Percentiles rank a stretch among this genome's conserved stretches.
These are phyloP conservation scores for Paramecium sonneborni DNA, from an alignment of 73 alveolate species.

Conservation along the genomic window DNA sequence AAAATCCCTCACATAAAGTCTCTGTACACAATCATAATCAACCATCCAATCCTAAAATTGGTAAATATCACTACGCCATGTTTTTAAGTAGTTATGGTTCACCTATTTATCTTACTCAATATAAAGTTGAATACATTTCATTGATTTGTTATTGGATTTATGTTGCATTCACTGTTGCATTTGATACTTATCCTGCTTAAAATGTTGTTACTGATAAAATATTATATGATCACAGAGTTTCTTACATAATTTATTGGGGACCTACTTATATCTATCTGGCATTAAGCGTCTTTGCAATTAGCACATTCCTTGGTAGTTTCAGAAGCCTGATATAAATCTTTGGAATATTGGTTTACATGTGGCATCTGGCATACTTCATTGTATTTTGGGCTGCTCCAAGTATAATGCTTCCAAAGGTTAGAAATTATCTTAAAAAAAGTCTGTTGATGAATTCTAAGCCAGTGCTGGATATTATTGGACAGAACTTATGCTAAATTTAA, in stretches of 20 bases:
- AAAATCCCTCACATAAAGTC: neutral
- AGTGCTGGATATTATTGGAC: slow-evolving; percentile 53
- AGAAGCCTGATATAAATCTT: neutral
- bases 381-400: slow-evolving; percentile 57
- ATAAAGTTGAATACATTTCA: slow-evolving; percentile 29
- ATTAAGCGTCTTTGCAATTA: slow-evolving; percentile 8
- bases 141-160: slow-evolving; percentile 26
- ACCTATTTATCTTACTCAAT: slow-evolving; percentile 19
- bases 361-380: slow-evolving; percentile 41
- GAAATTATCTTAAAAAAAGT: neutral
- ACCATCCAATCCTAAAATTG: slow-evolving; percentile 25
- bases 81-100: slow-evolving; percentile 37
- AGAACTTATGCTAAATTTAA: slow-evolving; percentile 17
- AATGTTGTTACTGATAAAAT: slow-evolving; percentile 31
- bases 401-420: slow-evolving; percentile 12
- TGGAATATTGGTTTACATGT: slow-evolving; percentile 36
- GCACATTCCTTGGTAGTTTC: neutral
- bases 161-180: slow-evolving; percentile 36
- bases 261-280: slow-evolving; percentile 25
- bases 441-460: neutral
- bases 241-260: slow-evolving; percentile 31
- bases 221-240: neutral
- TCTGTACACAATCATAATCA: slow-evolving; percentile 22
- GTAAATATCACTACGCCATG: slow-evolving; percentile 47
- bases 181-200: slow-evolving; percentile 43